Evolutionary conservation across 208 protist species (phyloP).

Genomic region (Trypanosoma platydactyli): DNA sequence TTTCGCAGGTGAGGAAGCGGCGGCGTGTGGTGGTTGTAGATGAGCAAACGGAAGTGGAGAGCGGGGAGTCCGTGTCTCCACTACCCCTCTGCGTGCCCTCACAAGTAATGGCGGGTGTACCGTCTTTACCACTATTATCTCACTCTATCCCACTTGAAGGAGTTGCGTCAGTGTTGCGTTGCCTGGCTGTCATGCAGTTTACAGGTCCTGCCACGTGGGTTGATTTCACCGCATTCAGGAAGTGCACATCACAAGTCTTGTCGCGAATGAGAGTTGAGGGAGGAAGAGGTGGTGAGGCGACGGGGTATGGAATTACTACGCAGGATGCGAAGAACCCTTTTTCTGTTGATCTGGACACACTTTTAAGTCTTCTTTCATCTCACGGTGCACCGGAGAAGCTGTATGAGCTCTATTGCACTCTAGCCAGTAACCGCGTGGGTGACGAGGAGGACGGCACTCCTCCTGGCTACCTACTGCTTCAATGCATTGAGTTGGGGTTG

Average conservation of each 20-base stretch:
- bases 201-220: not conserved
- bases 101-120: not conserved
- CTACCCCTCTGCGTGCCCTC: not conserved
- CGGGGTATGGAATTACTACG: not conserved
- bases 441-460: not conserved
- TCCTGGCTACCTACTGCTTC: slow-evolving; percentile 4
- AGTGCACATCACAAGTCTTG: slow-evolving; percentile 1
- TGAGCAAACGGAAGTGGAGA: slow-evolving; percentile 8
- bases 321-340: not conserved
- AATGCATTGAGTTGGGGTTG: slow-evolving; percentile 22
- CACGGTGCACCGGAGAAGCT: not conserved
- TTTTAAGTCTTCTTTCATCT: slow-evolving; percentile 10
- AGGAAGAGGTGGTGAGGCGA: not conserved
- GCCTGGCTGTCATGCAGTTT: slow-evolving; percentile 11
- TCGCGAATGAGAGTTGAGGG: not conserved
- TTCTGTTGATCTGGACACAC: slow-evolving; percentile 12
- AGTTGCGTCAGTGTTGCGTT: slow-evolving; percentile 24
- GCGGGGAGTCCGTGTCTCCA: not conserved
- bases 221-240: slow-evolving; percentile 16
- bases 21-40: slow-evolving; percentile 17
- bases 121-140: not conserved
- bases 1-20: slow-evolving; percentile 15
- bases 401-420: slow-evolving; percentile 5
- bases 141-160: slow-evolving; percentile 7
- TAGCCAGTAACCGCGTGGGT: not conserved